These are phyloP conservation scores for Leersia perrieri DNA, from an alignment of 176 grass and related monocot genomes.

Conservation along the genomic window DNA sequence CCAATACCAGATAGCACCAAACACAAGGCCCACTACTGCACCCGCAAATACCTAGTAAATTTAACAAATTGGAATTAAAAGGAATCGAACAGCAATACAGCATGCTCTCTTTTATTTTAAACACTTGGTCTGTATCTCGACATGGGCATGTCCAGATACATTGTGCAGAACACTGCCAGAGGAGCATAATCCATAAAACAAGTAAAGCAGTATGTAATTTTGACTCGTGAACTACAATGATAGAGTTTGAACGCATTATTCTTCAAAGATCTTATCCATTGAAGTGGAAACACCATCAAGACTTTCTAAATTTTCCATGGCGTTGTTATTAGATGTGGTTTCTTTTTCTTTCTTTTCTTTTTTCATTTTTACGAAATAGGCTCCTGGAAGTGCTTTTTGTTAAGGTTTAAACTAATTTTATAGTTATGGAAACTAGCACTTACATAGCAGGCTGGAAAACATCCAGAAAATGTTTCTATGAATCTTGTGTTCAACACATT, in stretches of 20 bases:
- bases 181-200: not conserved
- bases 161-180: not conserved
- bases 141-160: too few species aligned
- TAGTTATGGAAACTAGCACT: not conserved
- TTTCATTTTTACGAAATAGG: too few species aligned
- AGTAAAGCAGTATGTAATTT: not conserved
- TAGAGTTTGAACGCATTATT: constrained; percentile 2
- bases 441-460: not conserved
- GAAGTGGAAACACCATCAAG: not conserved
- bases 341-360: too few species aligned
- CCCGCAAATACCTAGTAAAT: constrained; percentile 75
- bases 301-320: not conserved
- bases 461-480: not conserved
- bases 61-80: constrained; percentile 9
- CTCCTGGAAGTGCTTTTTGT: not conserved
- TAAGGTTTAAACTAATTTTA: not conserved
- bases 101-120: not conserved
- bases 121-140: not conserved
- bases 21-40: constrained; percentile 61
- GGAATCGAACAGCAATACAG: not conserved
- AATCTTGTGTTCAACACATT: not conserved
- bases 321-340: not conserved
- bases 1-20: constrained; percentile 95
- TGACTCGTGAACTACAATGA: not conserved
- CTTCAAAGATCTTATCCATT: not conserved